Evolutionary conservation across 352 stramenopile species (phyloP), one percentile per base, ranked within the genome.

Genomic region (Phytophthora macrochlamydospora): DNA sequence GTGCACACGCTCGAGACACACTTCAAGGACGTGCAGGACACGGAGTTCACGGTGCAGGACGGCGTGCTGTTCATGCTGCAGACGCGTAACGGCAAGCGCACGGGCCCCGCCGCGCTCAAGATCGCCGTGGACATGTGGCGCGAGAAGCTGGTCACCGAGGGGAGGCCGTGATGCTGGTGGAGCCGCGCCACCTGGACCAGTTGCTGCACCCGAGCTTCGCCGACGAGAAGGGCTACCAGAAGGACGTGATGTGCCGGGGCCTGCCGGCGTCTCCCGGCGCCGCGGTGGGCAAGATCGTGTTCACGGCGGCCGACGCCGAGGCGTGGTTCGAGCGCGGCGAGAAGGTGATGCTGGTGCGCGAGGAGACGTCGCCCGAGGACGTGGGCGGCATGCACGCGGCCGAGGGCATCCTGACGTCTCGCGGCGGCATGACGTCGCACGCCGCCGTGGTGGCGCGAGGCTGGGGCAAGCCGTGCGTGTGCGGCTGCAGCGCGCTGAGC

Each of bases 21-120:
- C 64, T 67, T 67, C 58, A 67, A 71, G 52, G 64, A 71, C 64
- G 57, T 71, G 45, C 57, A 71, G 28, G 57, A 71, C 64, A 71
- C 51, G 30, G 58, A 71, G 14, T 67, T 71, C 58, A 71, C 64
- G 37, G 58, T 62, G 37, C 51, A 71, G 45, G 58, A 71, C 45
- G 57, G 51, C 13, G 64, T 67, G 64, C 56, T 62, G 64, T 67
- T 67, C 57, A 67, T 71, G 56, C 56, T 71, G 51, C 64, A 71
- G 63, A 71, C 57, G n/a, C 55, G 62, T 38, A 64, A 64, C 40
- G 54, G 62, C 55, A 69, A 69, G n/a, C 62, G 62, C 54, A 69
- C 61, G 61, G 61, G 54, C 9, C 31, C 53, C 7, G 62, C 62
- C 7, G 55, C 62, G 35, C 44, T 69, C 8, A 69, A 69, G 56